phyloP scores from a whole-genome alignment of 805 yeast genomes.

The Priceomyces medius region DNA sequence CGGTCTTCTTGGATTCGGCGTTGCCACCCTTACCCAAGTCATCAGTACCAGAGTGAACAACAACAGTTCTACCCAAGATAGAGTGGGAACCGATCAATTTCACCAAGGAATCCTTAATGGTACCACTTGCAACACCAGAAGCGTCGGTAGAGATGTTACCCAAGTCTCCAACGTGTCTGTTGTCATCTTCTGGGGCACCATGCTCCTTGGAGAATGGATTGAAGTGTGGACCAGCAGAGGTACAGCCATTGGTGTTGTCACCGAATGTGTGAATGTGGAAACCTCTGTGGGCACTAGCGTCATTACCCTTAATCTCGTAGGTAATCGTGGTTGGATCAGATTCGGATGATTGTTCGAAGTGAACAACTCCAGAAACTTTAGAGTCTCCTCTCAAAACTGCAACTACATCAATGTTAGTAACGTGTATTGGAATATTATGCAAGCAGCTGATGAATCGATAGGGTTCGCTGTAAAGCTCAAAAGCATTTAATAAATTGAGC shows the following conservation, averaged over 20 bases:
- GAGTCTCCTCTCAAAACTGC: conserved; percentile 97
- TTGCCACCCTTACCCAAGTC: conserved; percentile 94
- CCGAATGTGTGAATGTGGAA: conserved; percentile 99
- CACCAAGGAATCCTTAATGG: conserved; percentile 72
- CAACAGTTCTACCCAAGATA: conserved; percentile 92
- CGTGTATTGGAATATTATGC: background rate
- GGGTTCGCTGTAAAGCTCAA: background rate
- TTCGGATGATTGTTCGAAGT: conserved; percentile 81
- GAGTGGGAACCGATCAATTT: conserved; percentile 85
- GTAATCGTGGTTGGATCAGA: conserved; percentile 79
- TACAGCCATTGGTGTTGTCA: conserved; percentile 99
- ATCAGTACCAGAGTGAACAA: conserved; percentile 88
- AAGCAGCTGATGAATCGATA: background rate
- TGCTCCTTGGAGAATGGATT: conserved; percentile 85
- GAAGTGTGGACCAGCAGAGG: conserved; percentile 97
- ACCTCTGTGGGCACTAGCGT: conserved; percentile 85
- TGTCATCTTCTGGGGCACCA: conserved; percentile 85
- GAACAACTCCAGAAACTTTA: conserved; percentile 81
- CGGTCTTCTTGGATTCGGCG: conserved; percentile 89
- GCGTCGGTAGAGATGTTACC: conserved; percentile 92
- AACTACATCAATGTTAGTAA: conserved; percentile 46
- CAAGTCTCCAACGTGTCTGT: conserved; percentile 91
- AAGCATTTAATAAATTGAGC: conserved; percentile 1
- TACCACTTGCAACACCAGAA: conserved; percentile 87
- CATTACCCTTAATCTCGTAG: conserved; percentile 89